These are phyloP conservation scores for Calonectria hawksworthii DNA, from an alignment of 2,329 filamentous ascomycete species.

Conservation along the genomic window DNA sequence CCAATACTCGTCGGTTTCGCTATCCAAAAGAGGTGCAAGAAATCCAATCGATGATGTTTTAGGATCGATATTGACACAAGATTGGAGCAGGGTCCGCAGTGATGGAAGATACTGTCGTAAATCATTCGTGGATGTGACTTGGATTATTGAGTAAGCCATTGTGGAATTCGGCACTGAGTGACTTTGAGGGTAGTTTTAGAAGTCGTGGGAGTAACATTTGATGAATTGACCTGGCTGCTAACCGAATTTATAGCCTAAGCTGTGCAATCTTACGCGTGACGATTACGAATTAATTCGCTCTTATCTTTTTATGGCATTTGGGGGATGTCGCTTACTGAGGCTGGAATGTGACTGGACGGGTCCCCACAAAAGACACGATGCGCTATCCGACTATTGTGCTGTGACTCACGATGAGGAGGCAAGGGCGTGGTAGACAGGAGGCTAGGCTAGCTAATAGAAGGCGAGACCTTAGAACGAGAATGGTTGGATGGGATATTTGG, in stretches of 20 bases:
- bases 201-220: no score
- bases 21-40: not conserved
- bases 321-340: not conserved
- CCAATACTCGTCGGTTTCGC: not conserved
- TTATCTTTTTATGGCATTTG: not conserved
- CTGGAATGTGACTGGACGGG: not conserved
- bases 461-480: no score
- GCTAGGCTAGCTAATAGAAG: no score
- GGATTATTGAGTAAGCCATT: not conserved
- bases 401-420: not conserved
- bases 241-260: not conserved
- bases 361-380: not conserved
- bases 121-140: not conserved
- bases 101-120: not conserved
- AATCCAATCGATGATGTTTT: slow-evolving; percentile 1
- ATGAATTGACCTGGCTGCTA: not conserved
- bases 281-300: not conserved
- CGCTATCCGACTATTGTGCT: not conserved
- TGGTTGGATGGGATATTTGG: no score
- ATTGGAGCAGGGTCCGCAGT: slow-evolving; percentile 1
- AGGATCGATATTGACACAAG: not conserved
- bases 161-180: not conserved
- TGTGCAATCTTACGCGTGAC: not conserved
- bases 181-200: not conserved
- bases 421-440: not conserved